Base-by-base conservation (phyloP, 805 yeast species). In the Saturnispora zaruensis region DNA sequence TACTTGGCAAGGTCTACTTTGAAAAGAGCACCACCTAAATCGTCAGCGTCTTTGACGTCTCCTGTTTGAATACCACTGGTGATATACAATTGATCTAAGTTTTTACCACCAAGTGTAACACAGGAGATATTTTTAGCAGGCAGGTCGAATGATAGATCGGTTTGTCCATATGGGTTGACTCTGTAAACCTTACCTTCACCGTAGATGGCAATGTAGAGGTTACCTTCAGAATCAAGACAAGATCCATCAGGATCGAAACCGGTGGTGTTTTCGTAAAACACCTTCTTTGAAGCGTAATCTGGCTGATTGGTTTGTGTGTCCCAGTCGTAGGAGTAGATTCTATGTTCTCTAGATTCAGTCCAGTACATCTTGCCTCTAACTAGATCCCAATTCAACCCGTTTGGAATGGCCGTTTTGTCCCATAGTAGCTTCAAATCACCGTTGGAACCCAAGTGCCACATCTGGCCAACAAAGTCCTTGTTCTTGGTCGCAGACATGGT, bases 241-340 rank as follows among this genome's bases (percentile, higher is more conserved):
- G 84, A 73, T 20, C 97, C 97, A 64, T 89, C 97, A 0, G 96
- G 96, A 43, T 66, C 56, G n/a, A 47, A 43, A 13, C 48, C 32
- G 13, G 44, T 49, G 34, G 50, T 47, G 51, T 72, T 57, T 14
- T 71, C 65, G 46, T 79, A 66, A 53, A 72, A 72, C 21, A 62
- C 61, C n/a, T 58, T 52, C 50, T 67, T 67, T 46, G 75, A 72
- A 25, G 67, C 55, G 34, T 68, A 41, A 44, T 60, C 64, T 13
- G 63, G 57, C 9, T 55, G 52, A n/a, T 71, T 70, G 3, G 67
- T 64, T 14, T 54, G 57, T 5, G 58, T 50, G 55, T 75, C 71
- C 54, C 68, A 73, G 53, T 76, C 74, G 51, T 68, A 76, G 52
- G 68, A 66, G 68, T 74, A 78, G 36, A 82, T 70, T 2, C 67